phyloP scores from a whole-genome alignment of 805 yeast species.

The Hanseniaspora occidentalis region DNA sequence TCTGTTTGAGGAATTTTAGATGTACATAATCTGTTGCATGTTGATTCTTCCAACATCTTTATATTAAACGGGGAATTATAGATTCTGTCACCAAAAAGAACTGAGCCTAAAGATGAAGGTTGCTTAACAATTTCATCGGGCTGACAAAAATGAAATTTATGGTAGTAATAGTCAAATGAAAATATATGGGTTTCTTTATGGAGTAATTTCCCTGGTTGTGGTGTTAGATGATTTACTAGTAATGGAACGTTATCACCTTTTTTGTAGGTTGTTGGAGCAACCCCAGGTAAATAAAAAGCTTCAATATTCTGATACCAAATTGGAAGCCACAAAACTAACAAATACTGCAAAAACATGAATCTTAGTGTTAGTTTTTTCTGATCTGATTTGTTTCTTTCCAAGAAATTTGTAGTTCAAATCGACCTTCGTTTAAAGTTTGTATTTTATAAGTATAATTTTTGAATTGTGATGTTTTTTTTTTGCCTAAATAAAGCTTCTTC shows the following conservation, averaged over 20 bases:
- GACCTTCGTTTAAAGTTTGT: too few relatives aligned
- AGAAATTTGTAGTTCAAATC: too few relatives aligned
- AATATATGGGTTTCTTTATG: constrained; percentile 44
- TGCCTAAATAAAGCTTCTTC: too few relatives aligned
- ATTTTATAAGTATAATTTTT: too few relatives aligned
- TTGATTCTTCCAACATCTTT: constrained; percentile 58
- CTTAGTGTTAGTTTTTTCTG: too few relatives aligned
- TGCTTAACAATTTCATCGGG: constrained; percentile 51
- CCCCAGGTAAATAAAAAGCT: constrained; percentile 89
- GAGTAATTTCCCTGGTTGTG: constrained; percentile 40
- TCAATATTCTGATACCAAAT: constrained; percentile 6
- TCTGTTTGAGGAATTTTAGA: constrained; percentile 48
- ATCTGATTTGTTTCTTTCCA: too few relatives aligned
- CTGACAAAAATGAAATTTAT: constrained; percentile 69
- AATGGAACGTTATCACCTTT: constrained; percentile 63
- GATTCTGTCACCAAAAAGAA: constrained; percentile 90
- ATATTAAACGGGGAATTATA: constrained; percentile 77
- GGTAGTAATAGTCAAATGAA: constrained; percentile 75
- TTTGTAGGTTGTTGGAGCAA: constrained; percentile 82
- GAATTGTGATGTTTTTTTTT: too few relatives aligned
- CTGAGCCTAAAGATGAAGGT: constrained; percentile 83
- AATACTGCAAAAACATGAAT: too few relatives aligned
- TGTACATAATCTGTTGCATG: constrained; percentile 59
- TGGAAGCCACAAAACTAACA: not conserved
- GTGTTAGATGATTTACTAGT: constrained; percentile 83